Evolutionary conservation across 2,329 filamentous ascomycete species (phyloP).

Genomic region (Claviceps capensis): DNA sequence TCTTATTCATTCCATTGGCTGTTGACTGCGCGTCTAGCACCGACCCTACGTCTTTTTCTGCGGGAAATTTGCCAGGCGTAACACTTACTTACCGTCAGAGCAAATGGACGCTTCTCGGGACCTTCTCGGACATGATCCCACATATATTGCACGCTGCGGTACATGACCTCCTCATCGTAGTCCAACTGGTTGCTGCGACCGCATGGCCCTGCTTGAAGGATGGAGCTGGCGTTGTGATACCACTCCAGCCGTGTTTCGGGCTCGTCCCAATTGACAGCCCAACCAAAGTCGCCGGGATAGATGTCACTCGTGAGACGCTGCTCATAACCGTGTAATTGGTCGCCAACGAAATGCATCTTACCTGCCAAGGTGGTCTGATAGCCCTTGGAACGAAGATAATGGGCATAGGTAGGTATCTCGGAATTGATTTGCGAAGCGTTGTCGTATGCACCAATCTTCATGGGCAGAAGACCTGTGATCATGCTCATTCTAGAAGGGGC

Average conservation of each 20-base stretch:
- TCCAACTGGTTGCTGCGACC: conserved; percentile 90
- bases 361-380: conserved; percentile 86
- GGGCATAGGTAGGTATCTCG: conserved; percentile 81
- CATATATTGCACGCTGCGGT: conserved; percentile 75
- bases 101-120: conserved; percentile 61
- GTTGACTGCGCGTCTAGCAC: not conserved
- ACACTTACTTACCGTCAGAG: conserved; percentile 46
- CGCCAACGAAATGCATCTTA: conserved; percentile 96
- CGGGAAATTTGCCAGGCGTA: not conserved
- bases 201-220: conserved; percentile 77
- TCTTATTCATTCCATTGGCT: not conserved
- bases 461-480: conserved; percentile 83
- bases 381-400: conserved; percentile 71
- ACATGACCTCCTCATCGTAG: conserved; percentile 94
- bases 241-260: conserved; percentile 77
- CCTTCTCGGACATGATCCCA: conserved; percentile 83
- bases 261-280: conserved; percentile 92
- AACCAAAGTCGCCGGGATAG: conserved; percentile 87
- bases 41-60: not conserved
- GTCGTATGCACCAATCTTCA: conserved; percentile 84
- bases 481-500: conserved; percentile 88
- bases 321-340: conserved; percentile 90
- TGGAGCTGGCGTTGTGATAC: conserved; percentile 94
- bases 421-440: conserved; percentile 76
- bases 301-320: conserved; percentile 88